A percentile compares a stretch with the other conserved stretches of the same genome.
Evolutionary conservation across 2,329 filamentous ascomycete genomes (phyloP).

Genomic region (Fusarium sp.): DNA sequence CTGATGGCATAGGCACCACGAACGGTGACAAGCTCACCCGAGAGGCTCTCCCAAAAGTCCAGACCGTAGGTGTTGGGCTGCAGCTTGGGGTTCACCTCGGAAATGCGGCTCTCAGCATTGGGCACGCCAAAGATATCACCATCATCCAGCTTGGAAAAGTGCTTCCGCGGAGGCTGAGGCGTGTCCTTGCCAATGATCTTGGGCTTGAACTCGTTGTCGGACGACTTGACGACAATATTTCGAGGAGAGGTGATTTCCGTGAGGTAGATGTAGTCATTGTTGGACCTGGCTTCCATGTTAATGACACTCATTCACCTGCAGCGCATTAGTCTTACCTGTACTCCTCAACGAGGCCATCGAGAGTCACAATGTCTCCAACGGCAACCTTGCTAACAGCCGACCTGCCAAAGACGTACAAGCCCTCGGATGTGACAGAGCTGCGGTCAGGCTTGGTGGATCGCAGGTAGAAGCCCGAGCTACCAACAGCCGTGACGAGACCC

Average conservation of each 20-base stretch:
- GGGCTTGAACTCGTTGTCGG: constrained; percentile 65
- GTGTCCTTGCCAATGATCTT: constrained; percentile 71
- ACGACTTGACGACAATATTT: constrained; percentile 65
- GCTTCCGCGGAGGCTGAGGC: constrained; percentile 67
- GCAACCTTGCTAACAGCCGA: constrained; percentile 62
- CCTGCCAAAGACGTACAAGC: constrained; percentile 72
- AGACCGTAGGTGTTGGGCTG: constrained; percentile 72
- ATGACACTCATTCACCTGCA: neutral
- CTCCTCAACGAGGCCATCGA: constrained; percentile 71
- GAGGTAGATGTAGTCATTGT: constrained; percentile 68
- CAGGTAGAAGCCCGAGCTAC: constrained; percentile 72
- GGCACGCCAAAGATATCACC: constrained; percentile 74
- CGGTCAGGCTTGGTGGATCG: constrained; percentile 69
- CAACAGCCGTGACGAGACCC: constrained; percentile 74
- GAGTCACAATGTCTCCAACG: constrained; percentile 71
- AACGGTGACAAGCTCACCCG: constrained; percentile 75
- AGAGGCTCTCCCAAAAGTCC: constrained; percentile 80
- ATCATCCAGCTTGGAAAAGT: constrained; percentile 72
- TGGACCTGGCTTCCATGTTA: constrained; percentile 55
- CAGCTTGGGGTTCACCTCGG: constrained; percentile 69
- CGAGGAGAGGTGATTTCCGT: constrained; percentile 71
- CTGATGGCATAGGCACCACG: constrained; percentile 66
- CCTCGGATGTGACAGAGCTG: constrained; percentile 70
- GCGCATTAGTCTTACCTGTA: constrained; percentile 54
- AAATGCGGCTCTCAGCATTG: constrained; percentile 70